These are phyloP conservation scores for Aspergillus cavernicola DNA, from an alignment of 495 filamentous ascomycete genomes.

Conservation along the genomic window DNA sequence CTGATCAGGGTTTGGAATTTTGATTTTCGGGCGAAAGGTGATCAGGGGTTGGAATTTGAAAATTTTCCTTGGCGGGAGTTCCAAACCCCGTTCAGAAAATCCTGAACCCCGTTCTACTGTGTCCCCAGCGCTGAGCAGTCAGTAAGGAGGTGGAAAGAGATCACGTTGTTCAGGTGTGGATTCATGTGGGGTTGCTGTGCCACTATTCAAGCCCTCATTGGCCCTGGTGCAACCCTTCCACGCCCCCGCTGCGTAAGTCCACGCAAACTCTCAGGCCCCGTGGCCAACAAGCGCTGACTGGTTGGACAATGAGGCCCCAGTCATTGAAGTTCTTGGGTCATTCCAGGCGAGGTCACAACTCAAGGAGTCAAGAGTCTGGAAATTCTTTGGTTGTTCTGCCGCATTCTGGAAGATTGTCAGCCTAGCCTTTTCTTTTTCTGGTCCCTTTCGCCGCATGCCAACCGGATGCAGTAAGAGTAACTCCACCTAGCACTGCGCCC, in stretches of 20 bases:
- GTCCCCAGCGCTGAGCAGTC: too few species aligned
- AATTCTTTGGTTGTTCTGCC: constrained; percentile 20
- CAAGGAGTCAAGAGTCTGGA: not conserved
- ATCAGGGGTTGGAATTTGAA: too few species aligned
- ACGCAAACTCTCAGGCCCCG: constrained; percentile 7
- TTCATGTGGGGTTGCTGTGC: not conserved
- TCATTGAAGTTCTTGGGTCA: constrained; percentile 10
- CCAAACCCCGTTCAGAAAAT: too few species aligned
- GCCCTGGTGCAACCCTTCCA: not conserved
- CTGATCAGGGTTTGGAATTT: too few species aligned
- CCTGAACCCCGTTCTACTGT: too few species aligned
- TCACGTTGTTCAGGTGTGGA: constrained; percentile 1
- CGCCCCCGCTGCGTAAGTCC: constrained; percentile 3
- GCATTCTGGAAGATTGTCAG: constrained; percentile 14
- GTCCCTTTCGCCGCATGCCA: constrained; percentile 1
- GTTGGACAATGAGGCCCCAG: constrained; percentile 12
- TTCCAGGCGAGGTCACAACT: not conserved
- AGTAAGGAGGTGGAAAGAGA: not conserved
- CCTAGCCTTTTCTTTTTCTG: constrained; percentile 4
- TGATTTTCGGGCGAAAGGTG: too few species aligned
- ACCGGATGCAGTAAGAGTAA: constrained; percentile 2
- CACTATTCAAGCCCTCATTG: not conserved
- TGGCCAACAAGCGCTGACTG: constrained; percentile 6
- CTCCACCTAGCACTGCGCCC: not conserved
- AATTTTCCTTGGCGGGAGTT: too few species aligned